A percentile compares a stretch with the other conserved stretches of the same genome.
Conservation (phyloP, 345 rosid genomes). For the Melaleuca quinquenervia region DNA sequence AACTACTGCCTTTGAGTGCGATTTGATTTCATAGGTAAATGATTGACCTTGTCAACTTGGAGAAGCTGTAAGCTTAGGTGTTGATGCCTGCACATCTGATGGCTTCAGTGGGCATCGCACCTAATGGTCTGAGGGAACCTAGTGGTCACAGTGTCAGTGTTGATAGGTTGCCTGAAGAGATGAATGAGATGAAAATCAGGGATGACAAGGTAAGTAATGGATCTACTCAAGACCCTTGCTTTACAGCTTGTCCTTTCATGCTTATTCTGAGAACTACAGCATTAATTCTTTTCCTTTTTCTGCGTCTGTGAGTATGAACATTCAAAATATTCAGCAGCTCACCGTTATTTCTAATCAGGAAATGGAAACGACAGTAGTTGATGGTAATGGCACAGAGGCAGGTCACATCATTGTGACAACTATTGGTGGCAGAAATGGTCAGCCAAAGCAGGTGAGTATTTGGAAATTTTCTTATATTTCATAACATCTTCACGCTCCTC, state of each 20-base stretch:
- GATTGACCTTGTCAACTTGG: constrained; percentile 3
- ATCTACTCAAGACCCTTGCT: background rate
- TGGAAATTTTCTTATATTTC: background rate
- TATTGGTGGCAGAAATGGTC: constrained; percentile 37
- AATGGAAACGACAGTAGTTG: constrained; percentile 28
- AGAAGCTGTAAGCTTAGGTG: constrained; percentile 9
- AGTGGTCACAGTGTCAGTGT: constrained; percentile 47
- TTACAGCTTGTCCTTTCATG: background rate
- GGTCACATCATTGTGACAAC: constrained; percentile 40
- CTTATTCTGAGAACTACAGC: background rate
- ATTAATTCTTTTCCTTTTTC: background rate
- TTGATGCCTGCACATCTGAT: constrained; percentile 18
- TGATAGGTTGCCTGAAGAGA: constrained; percentile 68
- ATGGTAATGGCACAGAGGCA: constrained; percentile 24
- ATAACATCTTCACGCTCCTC: background rate
- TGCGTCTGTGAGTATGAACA: background rate
- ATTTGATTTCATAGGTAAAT: constrained; percentile 13
- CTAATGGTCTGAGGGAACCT: constrained; percentile 43
- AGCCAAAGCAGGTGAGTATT: constrained; percentile 26
- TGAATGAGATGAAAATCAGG: constrained; percentile 85
- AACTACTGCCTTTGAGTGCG: background rate
- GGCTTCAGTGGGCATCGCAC: constrained; percentile 69
- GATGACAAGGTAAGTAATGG: constrained; percentile 43
- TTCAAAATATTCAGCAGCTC: background rate
- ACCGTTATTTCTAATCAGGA: constrained; percentile 11